These are phyloP conservation scores for Hypoxylon sp. DNA, from an alignment of 2,329 filamentous ascomycete species.

Conservation along the genomic window DNA sequence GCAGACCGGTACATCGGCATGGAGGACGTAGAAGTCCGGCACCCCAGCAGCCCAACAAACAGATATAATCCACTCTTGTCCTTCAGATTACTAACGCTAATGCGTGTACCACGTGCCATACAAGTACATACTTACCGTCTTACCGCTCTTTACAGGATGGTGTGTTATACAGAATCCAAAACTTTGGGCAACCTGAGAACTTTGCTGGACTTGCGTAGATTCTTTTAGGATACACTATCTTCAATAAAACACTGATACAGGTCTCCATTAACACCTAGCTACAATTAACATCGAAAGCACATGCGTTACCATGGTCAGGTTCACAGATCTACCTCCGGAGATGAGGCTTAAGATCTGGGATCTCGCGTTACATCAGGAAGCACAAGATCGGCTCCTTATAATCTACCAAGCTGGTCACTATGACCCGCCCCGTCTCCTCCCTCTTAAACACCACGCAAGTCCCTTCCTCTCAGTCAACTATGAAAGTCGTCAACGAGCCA, in stretches of 20 bases:
- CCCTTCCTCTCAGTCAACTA: constrained; percentile 25
- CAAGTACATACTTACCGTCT: background rate
- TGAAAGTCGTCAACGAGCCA: constrained; percentile 31
- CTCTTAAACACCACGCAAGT: constrained; percentile 24
- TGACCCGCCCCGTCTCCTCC: background rate
- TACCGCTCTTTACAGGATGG: background rate
- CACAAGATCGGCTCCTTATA: constrained; percentile 18
- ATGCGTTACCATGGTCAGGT: constrained; percentile 11
- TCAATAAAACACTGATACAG: background rate
- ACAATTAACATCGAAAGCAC: background rate
- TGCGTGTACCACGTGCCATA: background rate
- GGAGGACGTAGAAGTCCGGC: background rate
- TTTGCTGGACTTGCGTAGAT: background rate
- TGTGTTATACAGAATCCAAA: background rate
- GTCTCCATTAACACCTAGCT: background rate
- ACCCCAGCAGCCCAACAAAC: no score
- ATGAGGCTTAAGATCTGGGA: constrained; percentile 30
- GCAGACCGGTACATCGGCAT: constrained; percentile 32
- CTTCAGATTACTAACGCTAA: constrained; percentile 4
- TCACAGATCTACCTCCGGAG: constrained; percentile 21
- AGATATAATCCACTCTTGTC: constrained; percentile 2
- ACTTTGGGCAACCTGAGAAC: background rate
- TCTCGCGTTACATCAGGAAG: constrained; percentile 24
- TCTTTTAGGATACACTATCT: background rate
- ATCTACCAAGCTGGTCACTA: background rate